Base-by-base conservation (phyloP, 2,329 filamentous ascomycete genomes). In the Ophiostoma populinum region DNA sequence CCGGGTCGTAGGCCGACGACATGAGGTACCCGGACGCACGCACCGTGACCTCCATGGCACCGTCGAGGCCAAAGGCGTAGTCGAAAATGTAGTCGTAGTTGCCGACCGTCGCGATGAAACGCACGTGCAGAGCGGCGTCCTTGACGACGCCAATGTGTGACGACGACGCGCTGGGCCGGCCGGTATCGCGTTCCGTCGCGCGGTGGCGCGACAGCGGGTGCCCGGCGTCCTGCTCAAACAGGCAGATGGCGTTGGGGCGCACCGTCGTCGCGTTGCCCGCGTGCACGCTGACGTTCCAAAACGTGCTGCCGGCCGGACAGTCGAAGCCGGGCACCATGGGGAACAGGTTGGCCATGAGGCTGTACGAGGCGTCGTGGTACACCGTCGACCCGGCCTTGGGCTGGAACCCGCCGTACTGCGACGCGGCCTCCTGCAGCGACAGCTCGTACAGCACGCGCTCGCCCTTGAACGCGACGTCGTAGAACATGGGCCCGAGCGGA, bases 401-500 rank as follows among this genome's bases (percentile, higher is more conserved):
- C 32, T 67, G 61, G 27, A 55, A 56, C 5, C 62, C 56, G 2
- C 63, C 60, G 36, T 68, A 69, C 35, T 67, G 62, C 1, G 65
- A 59, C 7, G 69, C 48, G 0, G 66, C 65, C 47, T 72, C 66
- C 45, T 71, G 62, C 0, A 72, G 49, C 3, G 60, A 59, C 2
- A 73, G 52, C 43, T 72, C 67, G 38, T 70, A 72, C 9, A 72
- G 50, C 6, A 73, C 48, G 6, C 64, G 53, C 39, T 67, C 55
- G 12, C 62, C 64, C 43, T 67, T 65, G 53, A 62, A 69, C n/a
- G 54, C 51, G 31, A 73, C 59, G 38, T 72, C 58, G 44, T 61
- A 62, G 1, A 67, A 49, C 41, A 53, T 55, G 8, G 67, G 42
- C 1, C 62, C 64, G 2, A 60, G 55, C 3, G 57, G 51, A 26